Percentiles rank a stretch among this genome's conserved stretches.
These are phyloP conservation scores for Phytomonas francai DNA, from an alignment of 208 protist genomes.

Conservation along the genomic window DNA sequence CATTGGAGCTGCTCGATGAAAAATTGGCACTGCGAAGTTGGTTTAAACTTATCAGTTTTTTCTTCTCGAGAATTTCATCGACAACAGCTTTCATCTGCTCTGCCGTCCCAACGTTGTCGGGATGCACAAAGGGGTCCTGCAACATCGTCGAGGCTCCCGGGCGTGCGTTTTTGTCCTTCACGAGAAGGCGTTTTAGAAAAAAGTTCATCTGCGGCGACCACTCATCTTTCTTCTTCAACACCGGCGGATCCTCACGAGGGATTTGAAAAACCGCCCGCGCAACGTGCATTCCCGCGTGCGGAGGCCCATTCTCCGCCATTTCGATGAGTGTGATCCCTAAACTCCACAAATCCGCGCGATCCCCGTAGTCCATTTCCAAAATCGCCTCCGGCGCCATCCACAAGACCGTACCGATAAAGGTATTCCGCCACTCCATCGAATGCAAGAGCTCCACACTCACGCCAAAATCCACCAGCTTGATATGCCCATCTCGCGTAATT, in stretches of 20 bases:
- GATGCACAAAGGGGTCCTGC: constrained; percentile 68
- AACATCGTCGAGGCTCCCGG: constrained; percentile 69
- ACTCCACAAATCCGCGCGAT: constrained; percentile 93
- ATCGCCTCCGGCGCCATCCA: constrained; percentile 93
- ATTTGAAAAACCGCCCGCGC: constrained; percentile 68
- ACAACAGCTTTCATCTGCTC: constrained; percentile 60
- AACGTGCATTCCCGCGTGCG: constrained; percentile 83
- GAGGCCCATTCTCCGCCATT: constrained; percentile 92
- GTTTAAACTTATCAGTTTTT: constrained; percentile 4
- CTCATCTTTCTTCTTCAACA: constrained; percentile 64
- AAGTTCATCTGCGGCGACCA: constrained; percentile 86
- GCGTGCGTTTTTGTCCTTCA: constrained; percentile 63
- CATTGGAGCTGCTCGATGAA: constrained; percentile 5
- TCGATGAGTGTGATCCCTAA: constrained; percentile 95
- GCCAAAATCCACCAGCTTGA: constrained; percentile 92
- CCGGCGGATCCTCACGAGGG: constrained; percentile 65
- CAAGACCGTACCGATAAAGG: constrained; percentile 85
- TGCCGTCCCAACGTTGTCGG: constrained; percentile 39
- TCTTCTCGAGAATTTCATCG: constrained; percentile 3
- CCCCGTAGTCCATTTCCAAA: constrained; percentile 86
- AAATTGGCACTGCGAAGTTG: constrained; percentile 7
- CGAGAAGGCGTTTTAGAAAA: constrained; percentile 75
- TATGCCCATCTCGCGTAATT: constrained; percentile 78
- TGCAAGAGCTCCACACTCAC: constrained; percentile 76
- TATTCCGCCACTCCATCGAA: constrained; percentile 82